These are phyloP conservation scores for Phytophthora syringae DNA, from an alignment of 352 stramenopile species.

Conservation along the genomic window DNA sequence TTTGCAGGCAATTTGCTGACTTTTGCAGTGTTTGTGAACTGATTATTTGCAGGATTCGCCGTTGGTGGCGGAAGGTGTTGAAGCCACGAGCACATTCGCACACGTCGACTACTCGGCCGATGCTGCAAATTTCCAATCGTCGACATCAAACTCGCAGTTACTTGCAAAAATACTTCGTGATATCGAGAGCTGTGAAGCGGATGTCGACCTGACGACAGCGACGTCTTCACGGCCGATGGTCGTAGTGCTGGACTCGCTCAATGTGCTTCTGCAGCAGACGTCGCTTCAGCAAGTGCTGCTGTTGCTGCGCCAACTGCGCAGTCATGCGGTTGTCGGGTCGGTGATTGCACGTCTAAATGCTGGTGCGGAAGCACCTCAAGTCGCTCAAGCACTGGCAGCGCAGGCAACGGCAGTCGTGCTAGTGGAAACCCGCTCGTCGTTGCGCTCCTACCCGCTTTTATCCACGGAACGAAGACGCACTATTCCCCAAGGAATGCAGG, in stretches of 20 bases:
- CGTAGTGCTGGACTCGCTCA: conserved; percentile 72
- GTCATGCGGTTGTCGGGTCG: conserved; percentile 42
- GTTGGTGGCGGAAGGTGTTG: conserved; percentile 15
- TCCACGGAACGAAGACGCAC: conserved; percentile 64
- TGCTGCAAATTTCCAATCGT: conserved; percentile 28
- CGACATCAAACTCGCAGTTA: conserved; percentile 19
- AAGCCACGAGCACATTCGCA: conserved; percentile 41
- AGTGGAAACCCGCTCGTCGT: conserved; percentile 64
- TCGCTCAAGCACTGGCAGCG: conserved; percentile 35
- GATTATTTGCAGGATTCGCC: conserved; percentile 36
- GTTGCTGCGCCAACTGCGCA: conserved; percentile 49
- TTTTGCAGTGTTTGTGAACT: not conserved
- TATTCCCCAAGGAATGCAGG: conserved; percentile 67
- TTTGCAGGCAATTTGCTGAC: not conserved
- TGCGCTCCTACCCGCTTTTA: conserved; percentile 62
- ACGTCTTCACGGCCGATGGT: conserved; percentile 47
- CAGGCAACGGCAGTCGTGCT: conserved; percentile 57
- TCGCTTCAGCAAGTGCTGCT: conserved; percentile 49
- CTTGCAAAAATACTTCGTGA: conserved; percentile 35
- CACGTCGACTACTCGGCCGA: conserved; percentile 53
- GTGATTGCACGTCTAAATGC: conserved; percentile 60
- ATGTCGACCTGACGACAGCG: not conserved
- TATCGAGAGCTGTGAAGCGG: conserved; percentile 31
- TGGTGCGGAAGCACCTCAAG: conserved; percentile 22
- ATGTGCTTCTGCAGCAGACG: conserved; percentile 60